phyloP scores from a whole-genome alignment of 2,329 filamentous ascomycete species.

The Venturia effusa region DNA sequence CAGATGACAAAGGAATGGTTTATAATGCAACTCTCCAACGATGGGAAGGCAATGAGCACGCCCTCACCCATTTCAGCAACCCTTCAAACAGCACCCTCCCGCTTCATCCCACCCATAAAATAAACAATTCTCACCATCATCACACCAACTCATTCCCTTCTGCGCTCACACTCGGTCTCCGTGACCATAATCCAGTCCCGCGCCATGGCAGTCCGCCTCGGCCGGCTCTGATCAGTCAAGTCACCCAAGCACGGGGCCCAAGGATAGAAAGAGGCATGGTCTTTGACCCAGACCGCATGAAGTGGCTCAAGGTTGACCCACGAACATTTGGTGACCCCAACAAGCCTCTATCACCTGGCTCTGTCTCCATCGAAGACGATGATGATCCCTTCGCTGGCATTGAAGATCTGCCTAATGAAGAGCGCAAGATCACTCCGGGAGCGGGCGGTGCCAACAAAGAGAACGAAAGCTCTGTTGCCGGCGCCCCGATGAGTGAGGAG shows the following conservation, averaged over 20 bases:
- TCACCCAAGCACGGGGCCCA: conserved; percentile 69
- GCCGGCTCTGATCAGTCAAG: conserved; percentile 82
- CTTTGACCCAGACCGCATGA: conserved; percentile 94
- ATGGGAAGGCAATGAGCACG: conserved; percentile 97
- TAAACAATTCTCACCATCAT: conserved; percentile 12
- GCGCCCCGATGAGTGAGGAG: conserved; percentile 17
- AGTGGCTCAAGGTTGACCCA: conserved; percentile 71
- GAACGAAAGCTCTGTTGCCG: not conserved
- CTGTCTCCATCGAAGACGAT: conserved; percentile 67
- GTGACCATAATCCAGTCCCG: conserved; percentile 6
- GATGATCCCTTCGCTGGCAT: conserved; percentile 92
- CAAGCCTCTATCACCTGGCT: conserved; percentile 25
- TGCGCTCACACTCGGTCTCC: not conserved
- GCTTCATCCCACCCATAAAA: conserved; percentile 14
- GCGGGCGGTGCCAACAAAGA: conserved; percentile 15
- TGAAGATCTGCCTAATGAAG: conserved; percentile 73
- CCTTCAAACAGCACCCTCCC: conserved; percentile 26
- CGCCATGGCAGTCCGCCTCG: conserved; percentile 35
- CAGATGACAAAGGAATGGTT: conserved; percentile 87
- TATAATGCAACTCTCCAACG: conserved; percentile 80
- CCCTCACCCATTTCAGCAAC: conserved; percentile 56
- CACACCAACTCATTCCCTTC: conserved; percentile 11
- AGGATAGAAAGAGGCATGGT: conserved; percentile 98
- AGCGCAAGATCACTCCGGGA: conserved; percentile 19
- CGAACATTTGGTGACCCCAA: conserved; percentile 19